These are phyloP conservation scores for Cytospora piceae DNA, from an alignment of 2,329 filamentous ascomycete species.

Conservation along the genomic window DNA sequence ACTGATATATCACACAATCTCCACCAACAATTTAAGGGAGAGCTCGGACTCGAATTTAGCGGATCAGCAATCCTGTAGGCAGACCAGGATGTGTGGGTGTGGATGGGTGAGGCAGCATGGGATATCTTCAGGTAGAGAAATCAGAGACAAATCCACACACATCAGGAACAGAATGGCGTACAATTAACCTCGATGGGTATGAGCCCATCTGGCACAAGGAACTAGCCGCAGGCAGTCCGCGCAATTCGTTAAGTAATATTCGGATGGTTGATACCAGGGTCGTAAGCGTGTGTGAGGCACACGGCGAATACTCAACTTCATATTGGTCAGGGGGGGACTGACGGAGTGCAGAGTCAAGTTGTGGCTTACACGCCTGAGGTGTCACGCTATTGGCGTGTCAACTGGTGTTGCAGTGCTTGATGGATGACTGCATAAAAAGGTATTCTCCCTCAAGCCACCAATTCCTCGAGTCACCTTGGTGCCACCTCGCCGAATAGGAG, in stretches of 20 bases:
- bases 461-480: neutral
- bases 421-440: neutral
- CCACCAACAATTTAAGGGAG: neutral
- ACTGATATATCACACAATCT: neutral
- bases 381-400: neutral
- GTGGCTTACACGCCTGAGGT: neutral
- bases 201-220: neutral
- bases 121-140: neutral
- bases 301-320: neutral
- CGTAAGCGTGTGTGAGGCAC: neutral
- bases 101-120: neutral
- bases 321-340: neutral
- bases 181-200: neutral
- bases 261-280: neutral
- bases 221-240: neutral
- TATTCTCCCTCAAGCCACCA: neutral
- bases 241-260: neutral
- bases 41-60: no score
- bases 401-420: neutral
- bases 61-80: neutral
- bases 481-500: neutral
- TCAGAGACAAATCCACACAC: neutral
- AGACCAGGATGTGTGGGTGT: neutral
- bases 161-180: neutral
- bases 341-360: neutral